These are phyloP conservation scores for Prunus mume DNA, from an alignment of 306 rosid genomes.

Conservation along the genomic window DNA sequence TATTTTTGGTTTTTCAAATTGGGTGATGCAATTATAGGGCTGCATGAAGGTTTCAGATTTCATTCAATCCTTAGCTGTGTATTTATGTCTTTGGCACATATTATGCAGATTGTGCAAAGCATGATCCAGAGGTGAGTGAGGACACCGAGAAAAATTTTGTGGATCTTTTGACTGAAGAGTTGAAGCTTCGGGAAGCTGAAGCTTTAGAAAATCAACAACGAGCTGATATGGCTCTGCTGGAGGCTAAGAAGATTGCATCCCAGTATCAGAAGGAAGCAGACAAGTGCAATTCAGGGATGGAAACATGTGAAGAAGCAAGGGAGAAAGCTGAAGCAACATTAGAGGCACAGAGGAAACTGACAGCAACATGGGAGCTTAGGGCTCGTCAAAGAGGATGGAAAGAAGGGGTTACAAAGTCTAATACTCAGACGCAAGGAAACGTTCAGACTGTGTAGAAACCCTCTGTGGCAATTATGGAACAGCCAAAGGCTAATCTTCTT, in stretches of 20 bases:
- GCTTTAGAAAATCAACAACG: slow-evolving; percentile 70
- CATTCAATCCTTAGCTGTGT: neutral
- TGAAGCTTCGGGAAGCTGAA: slow-evolving; percentile 74
- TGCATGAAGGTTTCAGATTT: neutral
- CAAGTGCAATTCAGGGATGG: slow-evolving; percentile 99
- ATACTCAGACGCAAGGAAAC: slow-evolving; percentile 50
- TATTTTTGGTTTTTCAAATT: neutral
- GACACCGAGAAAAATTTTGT: slow-evolving; percentile 89
- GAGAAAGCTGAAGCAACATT: slow-evolving; percentile 80
- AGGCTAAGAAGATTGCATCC: slow-evolving; percentile 94
- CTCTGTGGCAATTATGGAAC: slow-evolving; percentile 19
- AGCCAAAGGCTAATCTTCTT: slow-evolving; percentile 25
- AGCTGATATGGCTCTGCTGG: slow-evolving; percentile 90
- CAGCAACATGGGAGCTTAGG: slow-evolving; percentile 84
- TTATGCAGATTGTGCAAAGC: slow-evolving; percentile 84
- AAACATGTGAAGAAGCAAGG: slow-evolving; percentile 93
- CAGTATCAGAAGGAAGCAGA: slow-evolving; percentile 98
- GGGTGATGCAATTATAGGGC: neutral
- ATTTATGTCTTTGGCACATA: slow-evolving; percentile 13
- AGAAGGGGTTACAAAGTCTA: slow-evolving; percentile 68
- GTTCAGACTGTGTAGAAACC: slow-evolving; percentile 54
- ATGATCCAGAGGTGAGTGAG: slow-evolving; percentile 77
- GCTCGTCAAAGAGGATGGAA: slow-evolving; percentile 98
- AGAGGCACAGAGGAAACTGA: slow-evolving; percentile 63
- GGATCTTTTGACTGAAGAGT: slow-evolving; percentile 83